Base-by-base conservation (phyloP, 75 land plant genomes). In the Pseudotsuga menziesii region DNA sequence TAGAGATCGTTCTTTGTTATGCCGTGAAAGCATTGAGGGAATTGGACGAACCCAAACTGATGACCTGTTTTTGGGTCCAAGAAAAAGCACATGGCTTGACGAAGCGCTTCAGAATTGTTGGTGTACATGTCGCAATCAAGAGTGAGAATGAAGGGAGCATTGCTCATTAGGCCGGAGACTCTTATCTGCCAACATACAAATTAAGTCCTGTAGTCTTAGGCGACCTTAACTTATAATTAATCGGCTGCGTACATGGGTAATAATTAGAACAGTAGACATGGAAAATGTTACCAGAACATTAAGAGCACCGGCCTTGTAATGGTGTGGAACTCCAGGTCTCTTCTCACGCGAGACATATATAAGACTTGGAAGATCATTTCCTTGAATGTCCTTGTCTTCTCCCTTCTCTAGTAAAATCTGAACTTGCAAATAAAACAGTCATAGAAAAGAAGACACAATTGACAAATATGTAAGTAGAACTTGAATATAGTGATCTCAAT, bases 281-380 rank as follows among this genome's bases (percentile, higher is more conserved):
- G 1, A 48, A 48, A 48, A 48, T 48, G 9, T 11, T 78, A 89
- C 91, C 70, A 90, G 83, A 56, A 67, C 82, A 58, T 90, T 90
- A 15, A 90, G 80, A 54, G 92, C 92, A 12, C 92, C 92, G 32
- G 92, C 92, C 73, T 89, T 89, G 75, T 78, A 86, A 35, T 84
- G 75, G 32, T 85, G 89, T 0, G 72, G 79, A 72, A 58, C 56
- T 9, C 79, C 72, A 17, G 76, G 78, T 39, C 81, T 80, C 69
- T 85, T 89, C 78, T 89, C 91, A 20, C 91, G 82, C 0, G 88
- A 66, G 22, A 89, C 75, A 52, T 89, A 89, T 2, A 89, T 61
- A 4, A 89, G 63, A 57, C 71, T 77, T 3, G 91, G 91, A 55
- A 89, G 15, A 20, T 73, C 78, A 72, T 78, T n/a, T 26, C 83